phyloP scores from a whole-genome alignment of 148 eudicot species.

The Vaccinium vitisidaea region DNA sequence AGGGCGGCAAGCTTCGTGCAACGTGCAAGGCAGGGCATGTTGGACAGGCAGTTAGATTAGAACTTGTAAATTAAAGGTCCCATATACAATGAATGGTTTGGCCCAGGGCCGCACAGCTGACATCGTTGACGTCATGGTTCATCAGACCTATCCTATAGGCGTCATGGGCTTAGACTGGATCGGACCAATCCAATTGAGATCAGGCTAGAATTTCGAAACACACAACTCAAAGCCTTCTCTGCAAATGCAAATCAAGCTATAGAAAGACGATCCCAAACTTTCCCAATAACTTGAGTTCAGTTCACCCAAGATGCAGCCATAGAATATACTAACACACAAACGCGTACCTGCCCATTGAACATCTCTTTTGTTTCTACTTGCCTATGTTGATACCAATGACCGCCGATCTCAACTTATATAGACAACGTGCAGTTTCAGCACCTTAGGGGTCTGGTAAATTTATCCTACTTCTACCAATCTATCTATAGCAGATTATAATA shows the following conservation, averaged over 20 bases:
- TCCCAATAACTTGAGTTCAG: not conserved
- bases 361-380: not conserved
- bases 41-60: not conserved
- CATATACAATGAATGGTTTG: not conserved
- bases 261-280: not conserved
- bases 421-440: not conserved
- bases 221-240: not conserved
- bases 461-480: not conserved
- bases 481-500: not conserved
- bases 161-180: not conserved
- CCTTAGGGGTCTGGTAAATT: not conserved
- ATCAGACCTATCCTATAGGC: not conserved
- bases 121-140: not conserved
- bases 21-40: not conserved
- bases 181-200: not conserved
- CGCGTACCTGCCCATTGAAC: not conserved
- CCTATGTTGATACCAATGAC: not conserved
- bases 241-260: not conserved
- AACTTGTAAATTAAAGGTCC: not conserved
- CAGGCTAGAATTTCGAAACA: not conserved
- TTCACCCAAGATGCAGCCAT: slow-evolving; percentile 5
- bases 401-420: not conserved
- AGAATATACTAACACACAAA: not conserved
- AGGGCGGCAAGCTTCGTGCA: not conserved
- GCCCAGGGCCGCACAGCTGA: not conserved